phyloP scores from a whole-genome alignment of 768 basidiomycete species.

The Pulveroboletus ravenelii region DNA sequence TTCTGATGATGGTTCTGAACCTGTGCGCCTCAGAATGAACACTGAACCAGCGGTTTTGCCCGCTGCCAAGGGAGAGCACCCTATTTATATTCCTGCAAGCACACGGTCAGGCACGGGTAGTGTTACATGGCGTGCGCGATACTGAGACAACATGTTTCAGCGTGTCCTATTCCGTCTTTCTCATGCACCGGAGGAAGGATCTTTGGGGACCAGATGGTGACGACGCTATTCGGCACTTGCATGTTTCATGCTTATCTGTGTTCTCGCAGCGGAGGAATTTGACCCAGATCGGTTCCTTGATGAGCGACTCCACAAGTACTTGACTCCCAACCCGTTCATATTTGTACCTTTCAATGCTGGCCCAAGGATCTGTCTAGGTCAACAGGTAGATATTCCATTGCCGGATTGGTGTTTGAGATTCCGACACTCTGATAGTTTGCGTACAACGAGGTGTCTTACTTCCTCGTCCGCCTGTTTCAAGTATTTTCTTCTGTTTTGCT shows the following conservation, averaged over 20 bases:
- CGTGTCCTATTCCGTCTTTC: constrained; percentile 41
- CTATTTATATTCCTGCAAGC: constrained; percentile 31
- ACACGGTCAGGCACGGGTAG: constrained; percentile 19
- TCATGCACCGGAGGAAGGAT: constrained; percentile 60
- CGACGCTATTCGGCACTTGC: neutral
- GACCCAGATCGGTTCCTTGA: constrained; percentile 69
- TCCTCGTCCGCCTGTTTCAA: constrained; percentile 58
- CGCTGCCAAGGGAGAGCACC: constrained; percentile 19
- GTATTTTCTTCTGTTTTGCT: constrained; percentile 43
- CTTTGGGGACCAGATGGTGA: constrained; percentile 68
- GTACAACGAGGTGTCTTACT: constrained; percentile 60
- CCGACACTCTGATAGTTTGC: constrained; percentile 43
- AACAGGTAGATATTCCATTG: constrained; percentile 25
- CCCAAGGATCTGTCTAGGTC: constrained; percentile 35
- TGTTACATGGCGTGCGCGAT: neutral
- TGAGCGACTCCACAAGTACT: constrained; percentile 48
- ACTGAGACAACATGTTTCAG: constrained; percentile 20
- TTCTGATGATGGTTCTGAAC: neutral
- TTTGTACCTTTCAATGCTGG: constrained; percentile 42
- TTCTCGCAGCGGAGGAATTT: constrained; percentile 44
- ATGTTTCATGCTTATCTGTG: neutral
- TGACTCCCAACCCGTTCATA: constrained; percentile 50
- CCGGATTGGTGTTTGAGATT: neutral
- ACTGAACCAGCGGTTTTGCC: constrained; percentile 22
- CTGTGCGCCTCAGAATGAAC: constrained; percentile 17